Base-by-base conservation (phyloP, 495 filamentous ascomycete genomes). In the Neurospora sublineolata region DNA sequence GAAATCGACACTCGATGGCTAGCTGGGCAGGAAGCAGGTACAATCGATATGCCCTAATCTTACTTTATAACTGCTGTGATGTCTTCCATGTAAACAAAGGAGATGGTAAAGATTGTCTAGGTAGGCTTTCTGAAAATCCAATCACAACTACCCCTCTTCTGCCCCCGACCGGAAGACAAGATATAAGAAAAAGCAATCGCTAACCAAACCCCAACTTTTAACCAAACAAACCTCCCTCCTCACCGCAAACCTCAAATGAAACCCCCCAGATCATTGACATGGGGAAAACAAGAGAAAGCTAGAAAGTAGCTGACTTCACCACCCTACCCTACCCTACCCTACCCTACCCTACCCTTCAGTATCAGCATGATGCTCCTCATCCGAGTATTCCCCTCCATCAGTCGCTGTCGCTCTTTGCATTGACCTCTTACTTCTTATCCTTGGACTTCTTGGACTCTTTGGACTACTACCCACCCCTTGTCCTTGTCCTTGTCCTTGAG, bases 321-420 rank as follows among this genome's bases (percentile, higher is more conserved):
- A n/a, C 44, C 44, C 20, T 58, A 58, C 46, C 44, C n/a, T 46
- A 68, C n/a, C n/a, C 0, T 3, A 14, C 10, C n/a, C n/a, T n/a
- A n/a, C n/a, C n/a, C n/a, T n/a, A n/a, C n/a, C n/a, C 9, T 37
- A 20, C 38, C 64, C 71, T 14, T 75, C 73, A 5, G 68, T 69
- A 69, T 76, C 75, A 36, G 73, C 73, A 37, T 75, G 37, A 37
- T 75, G 71, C 10, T 27, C 75, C n/a, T 75, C 75, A 37, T 75
- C 75, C n/a, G 33, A 30, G 16, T 18, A n/a, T 68, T 58, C 20
- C 14, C 58, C 38, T 36, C 37, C 8, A 11, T 12, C 27, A 10
- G 16, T 64, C 44, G 20, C 10, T 37, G 4, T 41, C 38, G n/a
- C 16, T 72, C 68, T 52, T 6, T 36, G 68, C 10, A 16, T 33